Percentiles rank a stretch among this genome's conserved stretches.
Evolutionary conservation across 2,329 filamentous ascomycete species (phyloP).

Genomic region (Chaetomiaceae sp.): DNA sequence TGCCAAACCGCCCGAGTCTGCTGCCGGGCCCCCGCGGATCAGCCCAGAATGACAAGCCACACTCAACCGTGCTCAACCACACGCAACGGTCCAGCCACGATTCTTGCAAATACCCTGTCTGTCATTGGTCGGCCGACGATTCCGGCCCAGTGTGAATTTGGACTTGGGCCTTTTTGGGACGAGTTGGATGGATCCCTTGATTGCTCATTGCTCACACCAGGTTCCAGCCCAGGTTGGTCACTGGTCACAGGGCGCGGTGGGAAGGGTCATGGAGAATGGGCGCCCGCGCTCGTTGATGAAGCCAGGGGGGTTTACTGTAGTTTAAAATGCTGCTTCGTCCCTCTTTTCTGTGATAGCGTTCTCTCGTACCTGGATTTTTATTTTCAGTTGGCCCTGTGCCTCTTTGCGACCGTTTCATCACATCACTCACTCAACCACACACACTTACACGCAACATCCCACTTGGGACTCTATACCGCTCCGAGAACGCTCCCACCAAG

Average conservation of each 20-base stretch:
- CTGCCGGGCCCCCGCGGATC: constrained; percentile 13
- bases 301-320: background rate
- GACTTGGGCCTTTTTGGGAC: no score
- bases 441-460: no score
- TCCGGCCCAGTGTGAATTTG: background rate
- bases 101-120: constrained; percentile 22
- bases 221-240: no score
- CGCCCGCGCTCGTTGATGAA: background rate
- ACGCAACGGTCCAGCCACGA: constrained; percentile 19
- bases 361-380: background rate
- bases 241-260: background rate
- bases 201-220: background rate
- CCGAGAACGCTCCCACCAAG: no score
- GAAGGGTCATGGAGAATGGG: background rate
- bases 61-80: constrained; percentile 24
- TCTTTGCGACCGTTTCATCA: background rate
- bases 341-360: background rate
- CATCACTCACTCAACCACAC: background rate
- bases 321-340: constrained; percentile 7
- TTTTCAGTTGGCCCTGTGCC: background rate
- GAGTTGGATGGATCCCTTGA: no score
- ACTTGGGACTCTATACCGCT: no score
- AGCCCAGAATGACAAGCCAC: constrained; percentile 30
- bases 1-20: background rate
- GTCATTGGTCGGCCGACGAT: constrained; percentile 28